Evolutionary conservation across 2,329 filamentous ascomycete genomes (phyloP).

Genomic region (Fusarium bactridioides): DNA sequence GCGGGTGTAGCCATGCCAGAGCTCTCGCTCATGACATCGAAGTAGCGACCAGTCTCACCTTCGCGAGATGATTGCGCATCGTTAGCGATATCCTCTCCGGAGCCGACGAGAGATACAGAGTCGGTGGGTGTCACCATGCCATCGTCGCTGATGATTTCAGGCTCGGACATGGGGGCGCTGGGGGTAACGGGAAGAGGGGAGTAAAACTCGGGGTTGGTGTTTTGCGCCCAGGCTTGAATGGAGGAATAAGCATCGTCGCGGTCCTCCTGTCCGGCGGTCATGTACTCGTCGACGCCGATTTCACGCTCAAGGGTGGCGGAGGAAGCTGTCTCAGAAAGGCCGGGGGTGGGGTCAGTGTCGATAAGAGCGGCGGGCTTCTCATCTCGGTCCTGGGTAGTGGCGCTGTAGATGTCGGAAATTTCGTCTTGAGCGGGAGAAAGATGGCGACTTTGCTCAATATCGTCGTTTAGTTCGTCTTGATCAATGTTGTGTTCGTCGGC

Average conservation of each 20-base stretch:
- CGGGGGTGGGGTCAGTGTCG: slow-evolving; percentile 41
- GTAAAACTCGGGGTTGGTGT: slow-evolving; percentile 64
- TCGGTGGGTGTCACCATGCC: slow-evolving; percentile 68
- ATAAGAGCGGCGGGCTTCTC: slow-evolving; percentile 43
- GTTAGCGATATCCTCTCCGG: slow-evolving; percentile 56
- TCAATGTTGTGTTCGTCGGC: slow-evolving; percentile 64
- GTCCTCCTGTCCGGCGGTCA: slow-evolving; percentile 60
- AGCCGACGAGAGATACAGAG: slow-evolving; percentile 62
- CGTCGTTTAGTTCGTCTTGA: slow-evolving; percentile 52
- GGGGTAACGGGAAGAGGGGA: slow-evolving; percentile 66
- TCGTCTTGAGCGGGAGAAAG: slow-evolving; percentile 58
- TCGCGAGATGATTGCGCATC: slow-evolving; percentile 51
- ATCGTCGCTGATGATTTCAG: slow-evolving; percentile 57
- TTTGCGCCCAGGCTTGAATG: slow-evolving; percentile 71
- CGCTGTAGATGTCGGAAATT: slow-evolving; percentile 65
- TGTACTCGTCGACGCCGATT: slow-evolving; percentile 56
- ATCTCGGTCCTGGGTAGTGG: slow-evolving; percentile 55
- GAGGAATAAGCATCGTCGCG: slow-evolving; percentile 62
- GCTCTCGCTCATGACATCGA: slow-evolving; percentile 67
- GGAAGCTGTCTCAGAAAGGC: slow-evolving; percentile 30
- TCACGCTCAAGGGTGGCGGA: slow-evolving; percentile 49
- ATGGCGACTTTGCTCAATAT: slow-evolving; percentile 50
- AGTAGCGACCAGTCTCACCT: slow-evolving; percentile 51
- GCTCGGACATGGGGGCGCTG: slow-evolving; percentile 58
- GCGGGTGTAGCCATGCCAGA: slow-evolving; percentile 67